These are phyloP conservation scores for Pseudocercospora crystallina DNA, from an alignment of 2,329 filamentous ascomycete species.

Conservation along the genomic window DNA sequence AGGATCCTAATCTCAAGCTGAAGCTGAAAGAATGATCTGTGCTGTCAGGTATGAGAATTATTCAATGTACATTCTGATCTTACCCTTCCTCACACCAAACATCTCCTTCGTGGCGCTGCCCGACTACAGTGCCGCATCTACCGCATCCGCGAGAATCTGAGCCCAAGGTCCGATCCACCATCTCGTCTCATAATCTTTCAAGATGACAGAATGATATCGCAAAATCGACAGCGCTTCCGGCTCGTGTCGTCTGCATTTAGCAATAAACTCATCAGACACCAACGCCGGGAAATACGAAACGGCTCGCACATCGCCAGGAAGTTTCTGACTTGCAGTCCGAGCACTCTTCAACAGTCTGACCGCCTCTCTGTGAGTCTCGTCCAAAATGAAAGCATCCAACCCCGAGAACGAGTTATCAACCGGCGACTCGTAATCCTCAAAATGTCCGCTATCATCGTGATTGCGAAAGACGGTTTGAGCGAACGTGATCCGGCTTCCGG, in stretches of 20 bases:
- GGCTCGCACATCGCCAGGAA: conserved; percentile 19
- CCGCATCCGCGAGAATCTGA: conserved; percentile 20
- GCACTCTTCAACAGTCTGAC: conserved; percentile 9
- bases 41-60: background rate
- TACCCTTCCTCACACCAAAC: no score
- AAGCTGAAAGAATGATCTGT: conserved; percentile 27
- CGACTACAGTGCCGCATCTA: conserved; percentile 9
- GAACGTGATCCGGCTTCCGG: conserved; percentile 8
- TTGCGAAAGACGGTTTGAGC: conserved; percentile 2
- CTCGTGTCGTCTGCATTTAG: conserved; percentile 20
- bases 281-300: conserved; percentile 28
- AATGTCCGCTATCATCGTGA: background rate
- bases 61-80: background rate
- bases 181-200: conserved; percentile 18
- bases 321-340: conserved; percentile 8
- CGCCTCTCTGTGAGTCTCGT: conserved; percentile 11
- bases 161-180: conserved; percentile 30
- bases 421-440: conserved; percentile 1
- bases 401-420: background rate
- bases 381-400: conserved; percentile 7
- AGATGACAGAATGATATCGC: conserved; percentile 19
- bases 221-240: conserved; percentile 25
- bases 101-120: no score
- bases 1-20: conserved; percentile 38
- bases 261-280: conserved; percentile 25